A percentile compares a stretch with the other conserved stretches of the same genome.
phyloP scores from a whole-genome alignment of 306 rosid genomes.

The Acmispon strigosus region DNA sequence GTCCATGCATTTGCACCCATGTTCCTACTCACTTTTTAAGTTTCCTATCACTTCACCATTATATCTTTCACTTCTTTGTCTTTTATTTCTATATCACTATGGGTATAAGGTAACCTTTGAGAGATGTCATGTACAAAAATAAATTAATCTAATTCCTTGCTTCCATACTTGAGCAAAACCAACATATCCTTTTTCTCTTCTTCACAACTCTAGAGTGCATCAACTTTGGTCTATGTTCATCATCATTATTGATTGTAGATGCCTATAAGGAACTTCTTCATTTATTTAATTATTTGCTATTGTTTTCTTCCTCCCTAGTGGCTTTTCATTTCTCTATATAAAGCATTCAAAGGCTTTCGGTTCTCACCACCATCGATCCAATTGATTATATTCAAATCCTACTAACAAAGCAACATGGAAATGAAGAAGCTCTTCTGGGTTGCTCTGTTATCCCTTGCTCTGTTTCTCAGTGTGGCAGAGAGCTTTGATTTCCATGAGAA shows the following conservation, averaged over 20 bases:
- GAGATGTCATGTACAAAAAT: not conserved
- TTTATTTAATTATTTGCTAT: not conserved
- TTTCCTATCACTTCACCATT: too few relatives aligned
- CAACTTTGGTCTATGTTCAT: not conserved
- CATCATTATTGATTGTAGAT: constrained; percentile 27
- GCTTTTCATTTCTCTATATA: constrained; percentile 39
- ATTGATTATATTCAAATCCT: not conserved
- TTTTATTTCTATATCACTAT: too few relatives aligned
- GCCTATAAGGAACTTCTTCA: constrained; percentile 38
- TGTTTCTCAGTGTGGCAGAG: constrained; percentile 4
- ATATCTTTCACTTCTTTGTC: too few relatives aligned
- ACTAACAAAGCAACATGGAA: not conserved
- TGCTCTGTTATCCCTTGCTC: constrained; percentile 20
- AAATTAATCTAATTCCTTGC: not conserved
- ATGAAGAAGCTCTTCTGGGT: constrained; percentile 21
- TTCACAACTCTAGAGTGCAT: constrained; percentile 1
- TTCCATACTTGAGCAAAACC: constrained; percentile 15
- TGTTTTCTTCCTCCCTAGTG: not conserved
- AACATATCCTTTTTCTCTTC: constrained; percentile 1
- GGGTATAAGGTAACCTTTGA: too few relatives aligned
- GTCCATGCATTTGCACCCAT: too few relatives aligned
- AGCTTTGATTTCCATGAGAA: constrained; percentile 32
- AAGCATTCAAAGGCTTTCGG: constrained; percentile 5
- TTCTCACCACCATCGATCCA: constrained; percentile 24
- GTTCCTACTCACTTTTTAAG: too few relatives aligned